Conservation (phyloP, 257 asterid genomes). For the Nicotiana benthamiana region DNA sequence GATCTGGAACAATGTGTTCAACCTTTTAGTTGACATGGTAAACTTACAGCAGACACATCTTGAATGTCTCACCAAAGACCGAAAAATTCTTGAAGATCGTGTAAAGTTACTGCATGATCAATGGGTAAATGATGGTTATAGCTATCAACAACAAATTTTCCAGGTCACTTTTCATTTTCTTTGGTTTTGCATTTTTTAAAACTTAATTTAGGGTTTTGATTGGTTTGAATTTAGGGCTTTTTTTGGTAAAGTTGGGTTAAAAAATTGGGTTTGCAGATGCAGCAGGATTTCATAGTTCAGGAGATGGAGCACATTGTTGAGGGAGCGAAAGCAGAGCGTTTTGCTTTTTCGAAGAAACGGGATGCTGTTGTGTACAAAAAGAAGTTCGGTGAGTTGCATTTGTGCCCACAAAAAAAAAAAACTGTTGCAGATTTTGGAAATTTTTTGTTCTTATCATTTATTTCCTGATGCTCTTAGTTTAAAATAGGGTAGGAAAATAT, state of each 20-base stretch:
- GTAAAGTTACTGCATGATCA: conserved; percentile 25
- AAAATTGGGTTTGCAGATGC: conserved; percentile 12
- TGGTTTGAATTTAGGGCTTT: neutral
- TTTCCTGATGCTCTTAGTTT: too few relatives aligned
- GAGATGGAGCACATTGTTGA: conserved; percentile 43
- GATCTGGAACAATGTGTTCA: conserved; percentile 47
- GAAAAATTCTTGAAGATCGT: conserved; percentile 47
- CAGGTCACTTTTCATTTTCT: conserved; percentile 32
- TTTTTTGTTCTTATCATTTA: too few relatives aligned
- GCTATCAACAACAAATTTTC: conserved; percentile 27
- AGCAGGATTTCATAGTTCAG: conserved; percentile 35
- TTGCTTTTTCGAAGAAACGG: conserved; percentile 49
- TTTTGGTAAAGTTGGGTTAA: conserved; percentile 18
- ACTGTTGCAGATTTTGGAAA: neutral
- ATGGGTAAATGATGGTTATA: conserved; percentile 22
- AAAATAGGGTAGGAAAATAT: too few relatives aligned
- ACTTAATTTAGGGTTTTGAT: conserved; percentile 8
- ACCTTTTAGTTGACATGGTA: conserved; percentile 34
- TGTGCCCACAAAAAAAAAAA: neutral
- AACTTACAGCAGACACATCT: conserved; percentile 36
- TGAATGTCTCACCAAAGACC: conserved; percentile 28
- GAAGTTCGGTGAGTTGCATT: conserved; percentile 48
- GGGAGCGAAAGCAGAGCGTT: conserved; percentile 34
- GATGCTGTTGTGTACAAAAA: conserved; percentile 46
- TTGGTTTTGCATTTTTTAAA: neutral